Evolutionary conservation across 1,139 yeast genomes (phyloP).

Genomic region (Wickerhamiella pararugosa): DNA sequence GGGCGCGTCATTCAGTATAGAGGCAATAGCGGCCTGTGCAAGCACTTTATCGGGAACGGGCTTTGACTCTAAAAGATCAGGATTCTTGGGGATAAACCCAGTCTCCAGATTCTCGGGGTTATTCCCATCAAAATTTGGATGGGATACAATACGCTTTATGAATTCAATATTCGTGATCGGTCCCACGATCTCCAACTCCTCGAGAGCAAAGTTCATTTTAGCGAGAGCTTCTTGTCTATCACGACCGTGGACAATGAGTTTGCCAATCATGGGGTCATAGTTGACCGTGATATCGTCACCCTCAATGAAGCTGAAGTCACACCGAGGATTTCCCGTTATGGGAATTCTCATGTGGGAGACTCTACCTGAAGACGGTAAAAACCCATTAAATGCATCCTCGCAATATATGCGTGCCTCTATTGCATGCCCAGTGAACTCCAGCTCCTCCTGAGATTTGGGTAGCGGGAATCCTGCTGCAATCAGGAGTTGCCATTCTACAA

Average conservation of each 20-base stretch:
- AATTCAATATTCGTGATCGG: constrained; percentile 26
- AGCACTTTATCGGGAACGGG: constrained; percentile 18
- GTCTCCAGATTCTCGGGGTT: constrained; percentile 22
- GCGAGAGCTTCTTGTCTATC: constrained; percentile 22
- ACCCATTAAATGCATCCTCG: constrained; percentile 24
- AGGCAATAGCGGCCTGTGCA: constrained; percentile 24
- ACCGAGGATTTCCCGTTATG: constrained; percentile 20
- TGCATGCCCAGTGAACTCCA: constrained; percentile 22
- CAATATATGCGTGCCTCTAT: constrained; percentile 25
- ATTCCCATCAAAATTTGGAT: constrained; percentile 21
- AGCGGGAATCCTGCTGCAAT: constrained; percentile 62
- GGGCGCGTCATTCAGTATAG: constrained; percentile 11
- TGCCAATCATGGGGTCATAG: constrained; percentile 27
- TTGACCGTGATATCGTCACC: constrained; percentile 22
- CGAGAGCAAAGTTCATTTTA: constrained; percentile 21
- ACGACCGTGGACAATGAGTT: constrained; percentile 23
- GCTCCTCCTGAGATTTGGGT: constrained; percentile 23
- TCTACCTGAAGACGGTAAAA: constrained; percentile 23
- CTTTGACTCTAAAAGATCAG: constrained; percentile 15
- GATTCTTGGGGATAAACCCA: constrained; percentile 23
- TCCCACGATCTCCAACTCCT: constrained; percentile 23
- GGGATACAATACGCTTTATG: constrained; percentile 20
- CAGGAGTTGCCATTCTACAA: constrained; percentile 87
- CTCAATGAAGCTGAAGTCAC: constrained; percentile 22
- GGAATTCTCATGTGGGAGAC: constrained; percentile 21